Evolutionary conservation across 2,329 filamentous ascomycete species (phyloP), one percentile per base, ranked within the genome.

Genomic region (Tolypocladium album): DNA sequence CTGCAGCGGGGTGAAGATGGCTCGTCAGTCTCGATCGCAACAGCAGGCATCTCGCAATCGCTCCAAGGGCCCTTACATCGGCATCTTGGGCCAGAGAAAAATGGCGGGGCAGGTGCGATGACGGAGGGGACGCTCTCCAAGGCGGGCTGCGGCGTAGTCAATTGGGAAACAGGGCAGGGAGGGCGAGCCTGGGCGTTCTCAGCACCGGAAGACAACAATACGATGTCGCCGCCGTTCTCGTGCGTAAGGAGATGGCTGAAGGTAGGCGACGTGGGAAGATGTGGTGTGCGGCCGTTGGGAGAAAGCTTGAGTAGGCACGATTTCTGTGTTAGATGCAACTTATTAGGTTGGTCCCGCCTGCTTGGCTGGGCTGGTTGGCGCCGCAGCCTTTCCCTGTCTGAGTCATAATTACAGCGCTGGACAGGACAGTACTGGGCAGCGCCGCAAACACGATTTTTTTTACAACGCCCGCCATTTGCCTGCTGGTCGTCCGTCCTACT

Each of bases 1-100:
- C 83, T 86, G 22, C 13, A 4, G 12, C n/a, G 12, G 52, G 17
- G 56, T 12, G 9, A 31, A 20, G 31, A 36, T 15, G 4, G 4
- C 31, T 34, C 4, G 31, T 55, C 50, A 55, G 50, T 38, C 50
- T 20, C 31, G 22, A 38, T 38, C 13, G 50, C 50, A 38, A 53
- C 1, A 31, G 20, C 20, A 38, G 50, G 50, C 36, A 5, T 13
- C 31, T 34, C 7, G 50, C 31, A 20, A 8, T 24, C 27, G 36
- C 22, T 13, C 20, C 31, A 24, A 1, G 11, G 34, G 31, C 17
- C 24, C 34, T 59, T 58, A 64, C 62, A 64, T 64, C 4, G 62
- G 59, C 62, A 64, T 64, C 58, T 62, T 61, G 62, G 22, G 27
- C 40, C 20, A 50, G 42, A 45, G 53, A 56, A 50, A 50, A 53